Percentiles rank a stretch among this genome's conserved stretches.
Evolutionary conservation across 768 basidiomycete species (phyloP).

Genomic region (Dioszegia hungarica): DNA sequence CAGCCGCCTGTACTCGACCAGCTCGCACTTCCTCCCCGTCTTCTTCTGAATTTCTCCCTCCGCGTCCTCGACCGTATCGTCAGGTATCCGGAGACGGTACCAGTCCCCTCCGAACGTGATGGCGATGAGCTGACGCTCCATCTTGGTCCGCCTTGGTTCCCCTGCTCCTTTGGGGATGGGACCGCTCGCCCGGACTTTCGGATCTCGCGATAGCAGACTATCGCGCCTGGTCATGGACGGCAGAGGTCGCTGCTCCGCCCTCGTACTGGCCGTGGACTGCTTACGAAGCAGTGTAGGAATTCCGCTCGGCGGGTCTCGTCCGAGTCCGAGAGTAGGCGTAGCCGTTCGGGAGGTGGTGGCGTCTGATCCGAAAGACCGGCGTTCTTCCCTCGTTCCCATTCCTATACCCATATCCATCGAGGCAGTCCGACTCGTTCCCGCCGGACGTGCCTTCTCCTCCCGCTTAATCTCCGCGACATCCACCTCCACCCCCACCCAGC

Average conservation of each 20-base stretch:
- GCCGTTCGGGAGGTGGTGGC: conserved; percentile 16
- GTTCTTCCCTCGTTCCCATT: conserved; percentile 25
- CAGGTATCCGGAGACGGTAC: conserved; percentile 48
- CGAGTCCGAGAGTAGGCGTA: conserved; percentile 12
- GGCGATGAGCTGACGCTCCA: conserved; percentile 42
- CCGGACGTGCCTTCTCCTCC: not conserved
- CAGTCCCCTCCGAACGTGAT: conserved; percentile 49
- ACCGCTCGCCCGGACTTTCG: not conserved
- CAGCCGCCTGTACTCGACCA: conserved; percentile 43
- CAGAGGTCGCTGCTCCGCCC: not conserved
- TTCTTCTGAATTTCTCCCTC: conserved; percentile 6
- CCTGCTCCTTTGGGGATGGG: not conserved
- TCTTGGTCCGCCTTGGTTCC: not conserved
- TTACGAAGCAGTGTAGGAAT: not conserved
- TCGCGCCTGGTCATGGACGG: not conserved
- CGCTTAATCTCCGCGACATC: conserved; percentile 6
- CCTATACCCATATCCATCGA: conserved; percentile 6
- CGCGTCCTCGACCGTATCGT: conserved; percentile 7
- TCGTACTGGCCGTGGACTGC: not conserved
- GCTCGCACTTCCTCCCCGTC: conserved; percentile 25
- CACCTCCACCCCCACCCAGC: conserved; percentile 40
- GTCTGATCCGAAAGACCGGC: conserved; percentile 32
- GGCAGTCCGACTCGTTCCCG: not conserved
- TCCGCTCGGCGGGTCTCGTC: not conserved
- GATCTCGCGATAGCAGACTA: not conserved